These are phyloP conservation scores for Arabidopsis arenosa DNA, from an alignment of 345 rosid genomes.

Conservation along the genomic window DNA sequence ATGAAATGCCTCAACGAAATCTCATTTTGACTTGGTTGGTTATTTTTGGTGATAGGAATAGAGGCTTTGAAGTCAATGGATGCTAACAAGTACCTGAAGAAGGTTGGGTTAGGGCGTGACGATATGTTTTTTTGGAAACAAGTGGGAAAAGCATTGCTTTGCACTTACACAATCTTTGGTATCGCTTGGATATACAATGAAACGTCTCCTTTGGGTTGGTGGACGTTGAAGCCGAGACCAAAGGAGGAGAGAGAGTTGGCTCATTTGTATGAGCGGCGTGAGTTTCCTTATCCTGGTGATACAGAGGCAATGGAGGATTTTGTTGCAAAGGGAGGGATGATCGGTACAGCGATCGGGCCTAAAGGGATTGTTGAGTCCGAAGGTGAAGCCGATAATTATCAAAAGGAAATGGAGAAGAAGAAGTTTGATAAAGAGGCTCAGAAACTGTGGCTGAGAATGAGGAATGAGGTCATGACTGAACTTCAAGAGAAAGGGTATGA, in stretches of 20 bases:
- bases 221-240: constrained; percentile 85
- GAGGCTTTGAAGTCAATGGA: constrained; percentile 59
- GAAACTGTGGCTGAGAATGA: constrained; percentile 88
- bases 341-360: constrained; percentile 73
- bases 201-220: constrained; percentile 91
- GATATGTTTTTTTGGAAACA: constrained; percentile 80
- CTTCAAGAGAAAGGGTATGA: constrained; percentile 84
- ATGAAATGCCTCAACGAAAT: constrained; percentile 31
- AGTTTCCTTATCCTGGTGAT: constrained; percentile 90
- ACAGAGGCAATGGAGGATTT: constrained; percentile 91
- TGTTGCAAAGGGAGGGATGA: constrained; percentile 76
- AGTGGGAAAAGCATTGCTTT: constrained; percentile 76
- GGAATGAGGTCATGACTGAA: constrained; percentile 84
- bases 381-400: constrained; percentile 55
- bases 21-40: neutral
- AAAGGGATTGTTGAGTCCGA: constrained; percentile 72
- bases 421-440: constrained; percentile 76
- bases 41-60: constrained; percentile 48
- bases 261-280: constrained; percentile 76
- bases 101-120: constrained; percentile 72
- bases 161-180: constrained; percentile 76
- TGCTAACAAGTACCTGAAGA: constrained; percentile 63
- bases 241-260: constrained; percentile 82
- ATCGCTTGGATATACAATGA: constrained; percentile 75
- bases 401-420: constrained; percentile 68